phyloP scores from a whole-genome alignment of 148 eudicot species.

The Chenopodium suecicum region DNA sequence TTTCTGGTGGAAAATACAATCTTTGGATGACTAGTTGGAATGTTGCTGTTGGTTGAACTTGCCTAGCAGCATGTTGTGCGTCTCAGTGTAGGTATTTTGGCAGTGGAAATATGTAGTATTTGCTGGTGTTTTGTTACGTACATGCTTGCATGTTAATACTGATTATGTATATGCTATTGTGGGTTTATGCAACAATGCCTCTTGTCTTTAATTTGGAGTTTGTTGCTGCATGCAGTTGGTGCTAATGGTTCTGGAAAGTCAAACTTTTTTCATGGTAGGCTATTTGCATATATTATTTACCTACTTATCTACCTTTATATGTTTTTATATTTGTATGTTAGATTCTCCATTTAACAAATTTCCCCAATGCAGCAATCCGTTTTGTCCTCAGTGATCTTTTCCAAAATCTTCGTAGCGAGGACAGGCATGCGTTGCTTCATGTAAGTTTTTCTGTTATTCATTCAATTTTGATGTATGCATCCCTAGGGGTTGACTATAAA shows the following conservation, averaged over 20 bases:
- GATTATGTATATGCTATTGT: conserved; percentile 11
- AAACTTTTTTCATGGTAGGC: conserved; percentile 91
- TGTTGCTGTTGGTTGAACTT: not conserved
- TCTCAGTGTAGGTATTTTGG: not conserved
- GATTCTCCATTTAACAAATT: not conserved
- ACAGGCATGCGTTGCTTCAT: conserved; percentile 86
- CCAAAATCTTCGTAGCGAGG: conserved; percentile 90
- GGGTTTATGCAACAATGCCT: not conserved
- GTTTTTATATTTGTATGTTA: not conserved
- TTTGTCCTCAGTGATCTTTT: conserved; percentile 96
- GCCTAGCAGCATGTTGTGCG: not conserved
- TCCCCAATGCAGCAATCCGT: conserved; percentile 69
- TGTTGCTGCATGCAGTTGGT: conserved; percentile 65
- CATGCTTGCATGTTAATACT: not conserved
- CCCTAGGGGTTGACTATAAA: too few relatives aligned
- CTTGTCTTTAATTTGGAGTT: not conserved
- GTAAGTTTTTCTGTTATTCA: conserved; percentile 45
- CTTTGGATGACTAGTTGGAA: not conserved
- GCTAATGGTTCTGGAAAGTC: conserved; percentile 99
- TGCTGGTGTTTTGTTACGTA: not conserved
- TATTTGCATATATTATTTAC: not conserved
- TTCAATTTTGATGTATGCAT: too few relatives aligned
- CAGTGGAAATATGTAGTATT: not conserved
- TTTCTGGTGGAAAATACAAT: not conserved
- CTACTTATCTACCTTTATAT: not conserved